These are phyloP conservation scores for Rhododendron ferrugineum DNA, from an alignment of 148 eudicot genomes.

Conservation along the genomic window DNA sequence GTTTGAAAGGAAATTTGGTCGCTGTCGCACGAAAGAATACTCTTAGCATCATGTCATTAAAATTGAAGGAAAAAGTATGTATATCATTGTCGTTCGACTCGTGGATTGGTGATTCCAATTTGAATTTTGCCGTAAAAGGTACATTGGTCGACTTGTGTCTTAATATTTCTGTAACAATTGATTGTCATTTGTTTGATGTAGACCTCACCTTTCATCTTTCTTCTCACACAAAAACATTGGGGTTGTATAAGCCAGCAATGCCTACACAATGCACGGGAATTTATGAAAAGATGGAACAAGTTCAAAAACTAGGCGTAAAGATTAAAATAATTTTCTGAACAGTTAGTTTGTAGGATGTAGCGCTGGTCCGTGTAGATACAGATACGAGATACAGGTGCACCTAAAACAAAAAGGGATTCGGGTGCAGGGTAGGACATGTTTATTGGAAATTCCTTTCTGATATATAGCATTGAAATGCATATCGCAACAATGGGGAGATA, in stretches of 20 bases:
- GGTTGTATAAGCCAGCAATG: not conserved
- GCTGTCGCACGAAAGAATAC: conserved; percentile 61
- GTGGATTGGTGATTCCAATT: conserved; percentile 42
- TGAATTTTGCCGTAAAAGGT: conserved; percentile 50
- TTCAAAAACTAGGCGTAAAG: not conserved
- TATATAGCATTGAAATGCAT: not conserved
- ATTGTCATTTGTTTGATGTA: not conserved
- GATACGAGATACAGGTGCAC: not conserved
- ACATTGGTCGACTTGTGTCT: conserved; percentile 5
- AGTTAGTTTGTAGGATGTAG: not conserved
- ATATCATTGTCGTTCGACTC: conserved; percentile 48
- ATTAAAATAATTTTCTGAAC: not conserved
- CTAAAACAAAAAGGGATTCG: not conserved
- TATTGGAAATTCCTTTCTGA: not conserved
- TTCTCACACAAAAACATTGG: not conserved
- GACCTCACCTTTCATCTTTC: conserved; percentile 13
- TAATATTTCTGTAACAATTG: not conserved
- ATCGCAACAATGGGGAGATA: not conserved
- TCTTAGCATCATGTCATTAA: conserved; percentile 58
- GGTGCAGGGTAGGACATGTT: not conserved
- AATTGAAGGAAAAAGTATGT: conserved; percentile 48
- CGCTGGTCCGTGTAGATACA: not conserved
- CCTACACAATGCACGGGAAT: not conserved
- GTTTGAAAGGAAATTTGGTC: conserved; percentile 48
- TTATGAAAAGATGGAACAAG: not conserved